Evolutionary conservation across 345 rosid species (phyloP), one percentile per base, ranked within the genome.

Genomic region (Moricandia arvensis): DNA sequence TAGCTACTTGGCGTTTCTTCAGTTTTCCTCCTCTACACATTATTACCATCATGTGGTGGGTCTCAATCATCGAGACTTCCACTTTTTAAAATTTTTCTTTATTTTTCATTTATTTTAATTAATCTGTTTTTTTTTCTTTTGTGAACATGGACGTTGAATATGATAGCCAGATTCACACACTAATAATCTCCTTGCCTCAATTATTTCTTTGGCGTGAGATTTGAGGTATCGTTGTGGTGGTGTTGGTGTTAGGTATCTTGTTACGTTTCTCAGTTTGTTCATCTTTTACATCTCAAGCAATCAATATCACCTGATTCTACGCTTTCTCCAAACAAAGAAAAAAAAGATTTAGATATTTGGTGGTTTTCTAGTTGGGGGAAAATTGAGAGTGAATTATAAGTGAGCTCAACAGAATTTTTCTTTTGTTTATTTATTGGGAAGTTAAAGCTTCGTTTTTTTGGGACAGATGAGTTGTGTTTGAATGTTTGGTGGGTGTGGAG

Each of bases 361-460:
- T 35, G 53, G 67, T 47, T 77, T 69, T 59, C 10, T 64, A 17
- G 69, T 75, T 71, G 29, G 31, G 21, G 41, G 7, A 5, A 11
- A 29, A 58, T 45, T 16, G 62, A 58, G 80, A 81, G 88, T 89
- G 81, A 76, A 82, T 80, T 84, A 73, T 64, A 85, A 88, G 91
- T 86, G 75, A 86, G 85, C 83, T 67, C 81, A 70, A 41, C 33
- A 45, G n/a, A 38, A 11, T 49, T 34, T 41, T 24, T 9, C 4
- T 5, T 31, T 69, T 15, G 5, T 33, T 33, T 59, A 60, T 15
- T 64, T 57, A 43, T 58, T 67, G 75, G 68, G n/a, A 69, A 54
- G 76, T 47, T 66, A 29, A 74, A 43, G 58, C 6, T 69, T 68
- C 11, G 37, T 8, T 58, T 34, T 34, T 54, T 17, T 13, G 8